Conservation (phyloP, 2,329 filamentous ascomycete genomes). For the Alternaria metachromatica region DNA sequence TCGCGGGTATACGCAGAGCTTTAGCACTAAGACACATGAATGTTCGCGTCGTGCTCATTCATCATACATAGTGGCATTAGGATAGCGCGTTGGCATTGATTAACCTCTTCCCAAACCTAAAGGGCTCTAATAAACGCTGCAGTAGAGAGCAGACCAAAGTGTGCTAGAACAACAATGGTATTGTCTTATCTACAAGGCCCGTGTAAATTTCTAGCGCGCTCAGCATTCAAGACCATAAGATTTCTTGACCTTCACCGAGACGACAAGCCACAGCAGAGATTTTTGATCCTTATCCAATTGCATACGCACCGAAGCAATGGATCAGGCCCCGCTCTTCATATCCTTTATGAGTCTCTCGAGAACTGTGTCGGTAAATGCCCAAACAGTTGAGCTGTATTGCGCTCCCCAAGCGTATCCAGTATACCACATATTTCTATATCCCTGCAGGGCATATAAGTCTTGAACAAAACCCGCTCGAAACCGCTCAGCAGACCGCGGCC, state of each 20-base stretch:
- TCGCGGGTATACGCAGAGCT: neutral
- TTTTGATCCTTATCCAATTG: neutral
- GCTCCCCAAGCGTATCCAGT: constrained; percentile 25
- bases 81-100: neutral
- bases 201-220: neutral
- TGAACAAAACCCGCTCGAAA: constrained; percentile 28
- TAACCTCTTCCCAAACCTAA: neutral
- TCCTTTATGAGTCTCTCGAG: constrained; percentile 19
- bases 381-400: constrained; percentile 29
- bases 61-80: neutral
- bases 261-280: neutral
- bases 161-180: neutral
- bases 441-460: constrained; percentile 27
- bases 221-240: too few relatives aligned
- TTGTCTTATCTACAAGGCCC: neutral
- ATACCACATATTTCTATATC: constrained; percentile 27
- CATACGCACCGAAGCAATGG: neutral
- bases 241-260: neutral
- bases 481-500: constrained; percentile 11
- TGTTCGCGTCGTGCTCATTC: neutral
- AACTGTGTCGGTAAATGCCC: constrained; percentile 28
- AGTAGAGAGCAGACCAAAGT: neutral
- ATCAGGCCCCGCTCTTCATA: neutral
- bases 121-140: neutral
- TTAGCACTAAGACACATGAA: neutral